phyloP scores from a whole-genome alignment of 805 yeast species.

The Starmerella stigmatis region DNA sequence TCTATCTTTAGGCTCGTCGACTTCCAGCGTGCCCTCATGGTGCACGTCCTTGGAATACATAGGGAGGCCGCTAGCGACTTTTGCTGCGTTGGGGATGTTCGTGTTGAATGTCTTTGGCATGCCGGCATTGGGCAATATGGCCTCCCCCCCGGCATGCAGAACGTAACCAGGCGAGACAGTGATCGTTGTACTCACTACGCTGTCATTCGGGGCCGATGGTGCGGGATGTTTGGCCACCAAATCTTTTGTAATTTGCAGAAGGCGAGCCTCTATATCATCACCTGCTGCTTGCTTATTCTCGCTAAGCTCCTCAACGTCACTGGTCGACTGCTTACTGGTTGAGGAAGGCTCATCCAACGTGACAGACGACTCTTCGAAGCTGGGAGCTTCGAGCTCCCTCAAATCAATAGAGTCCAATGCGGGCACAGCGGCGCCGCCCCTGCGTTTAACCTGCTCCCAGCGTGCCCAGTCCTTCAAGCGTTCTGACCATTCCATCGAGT shows the following conservation, averaged over 20 bases:
- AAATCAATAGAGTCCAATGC: background rate
- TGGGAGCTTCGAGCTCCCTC: conserved; percentile 2
- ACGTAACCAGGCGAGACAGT: conserved; percentile 30
- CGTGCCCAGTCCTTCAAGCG: conserved; percentile 24
- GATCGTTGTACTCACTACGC: conserved; percentile 20
- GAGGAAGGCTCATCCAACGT: too few relatives aligned
- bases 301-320: too few relatives aligned
- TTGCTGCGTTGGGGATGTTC: conserved; percentile 26
- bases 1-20: background rate
- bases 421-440: background rate
- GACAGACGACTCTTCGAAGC: too few relatives aligned
- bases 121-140: conserved; percentile 16
- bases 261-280: background rate
- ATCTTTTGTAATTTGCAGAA: background rate
- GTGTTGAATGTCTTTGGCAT: conserved; percentile 24
- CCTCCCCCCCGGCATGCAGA: conserved; percentile 20
- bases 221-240: background rate
- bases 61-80: conserved; percentile 24
- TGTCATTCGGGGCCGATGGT: background rate
- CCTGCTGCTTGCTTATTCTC: background rate
- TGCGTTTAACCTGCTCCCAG: conserved; percentile 19
- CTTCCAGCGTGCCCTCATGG: conserved; percentile 14
- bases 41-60: conserved; percentile 19
- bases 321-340: too few relatives aligned
- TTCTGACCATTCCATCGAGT: conserved; percentile 27